Conservation (phyloP, 805 yeast species). For the Saturnispora besseyi region DNA sequence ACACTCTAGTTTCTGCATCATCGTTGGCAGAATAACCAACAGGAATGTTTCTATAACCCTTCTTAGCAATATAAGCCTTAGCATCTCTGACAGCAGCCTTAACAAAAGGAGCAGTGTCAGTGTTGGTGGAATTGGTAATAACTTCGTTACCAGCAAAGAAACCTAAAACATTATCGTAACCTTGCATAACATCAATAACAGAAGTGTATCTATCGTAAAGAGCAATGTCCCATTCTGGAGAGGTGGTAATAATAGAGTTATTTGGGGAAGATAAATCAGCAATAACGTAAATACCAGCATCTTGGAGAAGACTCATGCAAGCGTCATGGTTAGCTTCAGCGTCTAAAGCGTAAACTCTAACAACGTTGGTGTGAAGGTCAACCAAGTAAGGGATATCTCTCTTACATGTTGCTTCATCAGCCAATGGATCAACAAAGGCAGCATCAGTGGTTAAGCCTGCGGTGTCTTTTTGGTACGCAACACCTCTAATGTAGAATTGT, state of each 20-base stretch:
- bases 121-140: slow-evolving; percentile 70
- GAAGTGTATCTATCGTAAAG: slow-evolving; percentile 68
- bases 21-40: slow-evolving; percentile 93
- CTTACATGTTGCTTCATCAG: slow-evolving; percentile 57
- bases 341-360: slow-evolving; percentile 83
- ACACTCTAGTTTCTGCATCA: slow-evolving; percentile 69
- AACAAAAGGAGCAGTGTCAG: slow-evolving; percentile 87
- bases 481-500: slow-evolving; percentile 81
- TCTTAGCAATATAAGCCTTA: slow-evolving; percentile 59
- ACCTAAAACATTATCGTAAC: slow-evolving; percentile 77
- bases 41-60: slow-evolving; percentile 71
- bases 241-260: slow-evolving; percentile 62
- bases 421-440: slow-evolving; percentile 63
- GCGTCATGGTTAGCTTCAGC: slow-evolving; percentile 60
- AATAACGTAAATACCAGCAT: slow-evolving; percentile 86
- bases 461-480: slow-evolving; percentile 75
- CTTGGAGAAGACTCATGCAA: slow-evolving; percentile 66
- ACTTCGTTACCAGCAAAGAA: slow-evolving; percentile 98
- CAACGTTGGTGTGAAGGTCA: slow-evolving; percentile 61
- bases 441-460: slow-evolving; percentile 33
- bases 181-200: slow-evolving; percentile 72
- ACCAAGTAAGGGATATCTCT: slow-evolving; percentile 76
- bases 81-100: slow-evolving; percentile 93
- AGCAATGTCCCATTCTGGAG: slow-evolving; percentile 69
- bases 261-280: slow-evolving; percentile 87